A percentile compares a stretch with the other conserved stretches of the same genome.
These are phyloP conservation scores for Mucor sp. DNA, from an alignment of 371 early-diverging fungal genomes.

Conservation along the genomic window DNA sequence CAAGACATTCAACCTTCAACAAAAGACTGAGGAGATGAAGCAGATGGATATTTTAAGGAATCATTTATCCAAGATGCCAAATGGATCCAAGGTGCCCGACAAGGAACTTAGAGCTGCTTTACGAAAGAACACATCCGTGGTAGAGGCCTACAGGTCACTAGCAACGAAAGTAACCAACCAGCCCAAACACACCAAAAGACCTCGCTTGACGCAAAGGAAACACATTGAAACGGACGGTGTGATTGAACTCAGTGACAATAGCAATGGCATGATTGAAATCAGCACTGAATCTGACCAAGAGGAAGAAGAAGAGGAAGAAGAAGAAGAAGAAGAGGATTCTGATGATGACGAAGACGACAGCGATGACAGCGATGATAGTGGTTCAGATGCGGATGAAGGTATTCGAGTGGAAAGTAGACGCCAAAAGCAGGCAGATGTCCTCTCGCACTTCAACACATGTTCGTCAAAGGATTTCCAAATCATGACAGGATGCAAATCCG, in stretches of 20 bases:
- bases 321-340: slow-evolving; percentile 1
- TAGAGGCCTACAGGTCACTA: neutral
- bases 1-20: slow-evolving; percentile 7
- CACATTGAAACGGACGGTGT: neutral
- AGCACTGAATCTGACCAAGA: neutral
- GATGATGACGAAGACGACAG: slow-evolving; percentile 12
- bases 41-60: neutral
- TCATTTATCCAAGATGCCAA: neutral
- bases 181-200: neutral
- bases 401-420: neutral
- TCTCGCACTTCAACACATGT: slow-evolving; percentile 67
- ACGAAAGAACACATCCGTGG: neutral
- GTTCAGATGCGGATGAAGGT: neutral
- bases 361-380: slow-evolving; percentile 19
- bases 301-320: too few species aligned
- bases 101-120: slow-evolving; percentile 8
- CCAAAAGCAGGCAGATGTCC: neutral
- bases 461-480: slow-evolving; percentile 63
- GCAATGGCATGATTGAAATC: neutral
- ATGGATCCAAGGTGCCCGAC: neutral
- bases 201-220: neutral
- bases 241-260: neutral
- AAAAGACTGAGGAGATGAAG: neutral
- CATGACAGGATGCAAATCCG: slow-evolving; percentile 62
- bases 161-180: neutral